Evolutionary conservation across 805 yeast genomes (phyloP), one percentile per base, ranked within the genome.

Genomic region (Candida ovalis): DNA sequence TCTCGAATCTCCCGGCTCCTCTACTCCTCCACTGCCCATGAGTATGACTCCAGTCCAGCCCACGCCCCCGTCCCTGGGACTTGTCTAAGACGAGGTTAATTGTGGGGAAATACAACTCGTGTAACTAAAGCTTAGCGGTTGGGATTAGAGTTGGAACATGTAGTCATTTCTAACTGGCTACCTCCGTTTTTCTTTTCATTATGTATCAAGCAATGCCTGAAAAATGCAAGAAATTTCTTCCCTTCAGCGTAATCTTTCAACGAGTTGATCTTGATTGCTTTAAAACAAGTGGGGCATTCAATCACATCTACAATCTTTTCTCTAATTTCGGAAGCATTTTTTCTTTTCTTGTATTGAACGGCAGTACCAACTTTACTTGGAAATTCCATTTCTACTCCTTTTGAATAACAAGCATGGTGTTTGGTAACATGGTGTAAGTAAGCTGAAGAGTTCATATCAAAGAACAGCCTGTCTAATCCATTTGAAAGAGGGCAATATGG

Each of bases 361-460:
- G 55, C 62, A 35, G 52, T 49, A 15, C 63, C 62, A 18, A 58
- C 49, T 3, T 46, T 42, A 6, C 25, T 21, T 2, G 71, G 69
- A 12, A 53, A 50, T 8, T 64, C 60, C 61, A 66, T 53, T 38
- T 55, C 60, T 39, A 50, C 47, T 10, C 70, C 69, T n/a, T 57
- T 57, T 4, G 62, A 55, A 51, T 60, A 63, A 8, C 66, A 63
- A 3, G 69, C 69, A 42, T 66, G 70, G 18, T 60, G 59, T 40
- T 58, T 62, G 5, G 65, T 56, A 30, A 66, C 59, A 46, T 66
- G 70, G 35, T 64, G 68, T n/a, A 61, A 54, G 40, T 66, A 66
- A 24, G 54, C 53, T 4, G 63, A 58, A 19, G 58, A 60, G 40
- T 54, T 55, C 48, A 57, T 45, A 42, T 59, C 61, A 43, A 52